Evolutionary conservation across 169 alveolate genomes (phyloP).

Genomic region (Fabrea salina): DNA sequence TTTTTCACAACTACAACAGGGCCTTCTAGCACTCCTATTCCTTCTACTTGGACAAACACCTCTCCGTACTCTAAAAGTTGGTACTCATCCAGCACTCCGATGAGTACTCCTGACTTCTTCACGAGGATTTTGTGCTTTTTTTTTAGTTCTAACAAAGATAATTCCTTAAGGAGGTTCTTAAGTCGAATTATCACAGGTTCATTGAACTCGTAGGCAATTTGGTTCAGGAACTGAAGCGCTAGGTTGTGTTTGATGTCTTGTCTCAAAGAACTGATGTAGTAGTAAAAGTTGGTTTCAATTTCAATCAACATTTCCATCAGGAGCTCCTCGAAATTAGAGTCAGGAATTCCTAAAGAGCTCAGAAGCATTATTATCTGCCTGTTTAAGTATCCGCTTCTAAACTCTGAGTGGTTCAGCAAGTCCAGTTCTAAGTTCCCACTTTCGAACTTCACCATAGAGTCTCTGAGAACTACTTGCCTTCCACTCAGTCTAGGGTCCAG

Average conservation of each 20-base stretch:
- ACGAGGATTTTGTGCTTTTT: background rate
- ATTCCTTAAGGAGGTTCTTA: background rate
- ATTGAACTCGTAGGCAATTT: background rate
- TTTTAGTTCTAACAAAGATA: background rate
- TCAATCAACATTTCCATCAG: background rate
- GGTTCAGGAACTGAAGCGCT: background rate
- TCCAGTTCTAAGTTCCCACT: background rate
- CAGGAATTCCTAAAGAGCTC: background rate
- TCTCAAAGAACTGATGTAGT: background rate
- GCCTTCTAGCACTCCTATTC: conserved; percentile 44
- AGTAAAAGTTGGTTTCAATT: background rate
- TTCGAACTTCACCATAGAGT: background rate
- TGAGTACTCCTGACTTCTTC: conserved; percentile 3
- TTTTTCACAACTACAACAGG: conserved; percentile 67
- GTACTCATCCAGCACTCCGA: conserved; percentile 30
- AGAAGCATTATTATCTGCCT: conserved; percentile 25
- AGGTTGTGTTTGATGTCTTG: background rate
- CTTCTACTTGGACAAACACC: background rate
- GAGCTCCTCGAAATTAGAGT: background rate
- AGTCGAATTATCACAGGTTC: background rate
- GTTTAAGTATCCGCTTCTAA: conserved; percentile 8
- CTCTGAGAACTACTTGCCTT: background rate
- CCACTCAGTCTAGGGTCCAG: background rate
- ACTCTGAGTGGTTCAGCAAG: conserved; percentile 1
- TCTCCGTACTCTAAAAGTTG: conserved; percentile 22